Evolutionary conservation across 176 grass and related monocot species (phyloP), one percentile per base, ranked within the genome.

Genomic region (Lolium multiflorum): DNA sequence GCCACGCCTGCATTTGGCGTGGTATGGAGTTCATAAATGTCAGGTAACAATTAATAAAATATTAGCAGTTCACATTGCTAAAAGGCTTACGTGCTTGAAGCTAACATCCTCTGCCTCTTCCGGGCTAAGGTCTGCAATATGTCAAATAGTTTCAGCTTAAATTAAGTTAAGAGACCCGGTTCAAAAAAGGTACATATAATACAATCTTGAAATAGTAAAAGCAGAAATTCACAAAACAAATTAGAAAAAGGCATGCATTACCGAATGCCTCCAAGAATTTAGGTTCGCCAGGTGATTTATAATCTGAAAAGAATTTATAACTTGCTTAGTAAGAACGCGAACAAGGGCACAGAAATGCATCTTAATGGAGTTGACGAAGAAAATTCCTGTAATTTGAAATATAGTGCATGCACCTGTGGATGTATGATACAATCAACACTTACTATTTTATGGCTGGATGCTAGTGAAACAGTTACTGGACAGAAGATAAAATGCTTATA

Each of bases 191-290:
- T 83, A 17, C 20, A 43, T 46, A 12, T 16, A 60, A 75, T 43
- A 75, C 20, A 70, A 55, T 43, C 31, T 76, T 7, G 46, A 83
- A 67, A 86, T 21, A 47, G 51, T 74, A 68, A 81, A 81, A 43
- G 26, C 1, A 1, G 0, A 76, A 46, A 11, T 84, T 68, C 28
- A 39, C 3, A 5, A 26, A 87, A 55, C 55, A 78, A 80, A 82
- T 64, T 62, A 72, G 61, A 65, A 59, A 8, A 49, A 43, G 84
- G 62, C 46, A 88, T 14, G 43, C 3, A 84, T 83, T 94, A 98
- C 97, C 97, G 83, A 92, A 98, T 88, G 94, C 87, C 86, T 98
- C 97, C 44, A 96, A 89, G 84, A 92, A 98, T 86, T 94, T 98
- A 56, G 97, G 93, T 83, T 98, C 97, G 31, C 94, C 91, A 73